Evolutionary conservation across 139 green algal genomes (phyloP), one percentile per base, ranked within the genome.

Genomic region (Tetradesmus lagerheimii): DNA sequence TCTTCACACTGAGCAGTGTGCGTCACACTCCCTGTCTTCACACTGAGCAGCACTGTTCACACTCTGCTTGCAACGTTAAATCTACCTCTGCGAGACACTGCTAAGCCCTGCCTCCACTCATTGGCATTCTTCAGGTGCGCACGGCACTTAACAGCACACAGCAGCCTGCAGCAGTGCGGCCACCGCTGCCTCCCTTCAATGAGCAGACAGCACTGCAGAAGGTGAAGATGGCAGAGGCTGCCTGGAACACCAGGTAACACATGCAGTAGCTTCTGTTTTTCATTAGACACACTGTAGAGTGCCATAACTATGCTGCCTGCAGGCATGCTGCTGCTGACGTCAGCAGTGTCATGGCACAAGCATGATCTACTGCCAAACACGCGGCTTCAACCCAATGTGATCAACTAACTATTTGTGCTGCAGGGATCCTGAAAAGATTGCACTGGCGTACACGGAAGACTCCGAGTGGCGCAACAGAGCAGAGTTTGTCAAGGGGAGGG

Each of bases 391-490:
- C n/a, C n/a, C n/a, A n/a, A n/a, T n/a, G n/a, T n/a, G n/a, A n/a
- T n/a, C n/a, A n/a, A n/a, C n/a, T n/a, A n/a, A n/a, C n/a, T 79
- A 35, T 82, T 34, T 29, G 41, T n/a, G 2, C 34, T 75, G 35
- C 57, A 85, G 92, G 34, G 88, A 96, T 38, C 93, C 94, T 1
- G 81, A 92, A 38, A 90, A 85, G 4, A 91, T 95, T 1, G 34
- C 83, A 0, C 27, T 91, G 38, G 94, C 94, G 8, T 96, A 96
- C 91, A 95, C 92, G 15, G 87, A 89, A 75, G 94, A 96, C 66
- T 93, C 91, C 18, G 74, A 95, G 38, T 96, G 94, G 94, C 93
- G 94, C 64, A 96, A 96, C 88, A 78, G 94, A 39, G 81, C 87
- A 25, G 86, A 94, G 82, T 95, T 96, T 41, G 90, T 96, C 74